These are phyloP conservation scores for Phytophthora fragariae DNA, from an alignment of 352 stramenopile genomes.

Conservation along the genomic window DNA sequence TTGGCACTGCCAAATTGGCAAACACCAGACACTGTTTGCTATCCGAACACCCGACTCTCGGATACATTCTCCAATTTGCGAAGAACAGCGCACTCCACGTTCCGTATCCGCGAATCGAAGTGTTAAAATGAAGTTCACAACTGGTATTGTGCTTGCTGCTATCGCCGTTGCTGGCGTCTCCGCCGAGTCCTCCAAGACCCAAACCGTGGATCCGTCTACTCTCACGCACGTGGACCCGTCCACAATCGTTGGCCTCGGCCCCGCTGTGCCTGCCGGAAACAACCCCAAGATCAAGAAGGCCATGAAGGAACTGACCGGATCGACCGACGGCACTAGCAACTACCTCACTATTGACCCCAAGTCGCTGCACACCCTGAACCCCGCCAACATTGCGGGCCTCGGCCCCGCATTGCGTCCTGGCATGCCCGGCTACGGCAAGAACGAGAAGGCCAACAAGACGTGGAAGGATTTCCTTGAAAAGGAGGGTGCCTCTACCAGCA, in stretches of 20 bases:
- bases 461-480: conserved; percentile 17
- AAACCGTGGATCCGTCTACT: conserved; percentile 13
- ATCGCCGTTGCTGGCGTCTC: conserved; percentile 13
- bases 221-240: conserved; percentile 12
- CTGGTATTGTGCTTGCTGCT: conserved; percentile 25
- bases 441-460: conserved; percentile 21
- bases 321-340: background rate
- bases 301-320: conserved; percentile 17
- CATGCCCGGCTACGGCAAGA: conserved; percentile 31
- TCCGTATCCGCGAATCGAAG: background rate
- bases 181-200: conserved; percentile 17
- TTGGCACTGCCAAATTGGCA: too few relatives aligned
- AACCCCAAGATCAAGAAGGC: conserved; percentile 31
- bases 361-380: conserved; percentile 3
- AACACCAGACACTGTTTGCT: too few relatives aligned
- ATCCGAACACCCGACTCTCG: background rate
- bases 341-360: conserved; percentile 5
- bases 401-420: conserved; percentile 19
- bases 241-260: conserved; percentile 21
- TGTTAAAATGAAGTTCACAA: conserved; percentile 23
- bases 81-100: conserved; percentile 1
- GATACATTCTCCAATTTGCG: conserved; percentile 23
- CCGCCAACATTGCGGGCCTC: background rate
- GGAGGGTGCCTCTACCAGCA: background rate
- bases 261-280: conserved; percentile 11